Conservation (phyloP, 2,329 filamentous ascomycete species). For the Aureobasidium zeae region DNA sequence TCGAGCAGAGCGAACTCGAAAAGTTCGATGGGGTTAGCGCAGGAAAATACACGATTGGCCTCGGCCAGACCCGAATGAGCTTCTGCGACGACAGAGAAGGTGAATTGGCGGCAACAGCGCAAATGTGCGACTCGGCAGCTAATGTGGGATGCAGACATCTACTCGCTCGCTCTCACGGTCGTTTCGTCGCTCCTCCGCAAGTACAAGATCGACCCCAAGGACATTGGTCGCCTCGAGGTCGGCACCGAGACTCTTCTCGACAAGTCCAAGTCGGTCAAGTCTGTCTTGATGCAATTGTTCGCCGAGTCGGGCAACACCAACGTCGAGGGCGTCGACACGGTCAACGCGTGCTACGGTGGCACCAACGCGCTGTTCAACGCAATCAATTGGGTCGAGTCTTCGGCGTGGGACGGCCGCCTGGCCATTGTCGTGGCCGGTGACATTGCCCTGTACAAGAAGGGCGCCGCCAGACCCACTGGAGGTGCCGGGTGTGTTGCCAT, state of each 20-base stretch:
- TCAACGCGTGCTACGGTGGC: constrained; percentile 47
- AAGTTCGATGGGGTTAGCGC: constrained; percentile 45
- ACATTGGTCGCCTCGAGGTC: constrained; percentile 44
- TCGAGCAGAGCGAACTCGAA: constrained; percentile 45
- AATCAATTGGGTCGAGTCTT: constrained; percentile 46
- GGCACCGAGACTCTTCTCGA: constrained; percentile 47
- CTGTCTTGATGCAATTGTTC: constrained; percentile 46
- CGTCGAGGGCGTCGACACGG: constrained; percentile 45
- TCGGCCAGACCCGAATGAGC: constrained; percentile 47
- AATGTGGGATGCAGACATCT: constrained; percentile 36
- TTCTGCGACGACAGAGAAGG: constrained; percentile 47
- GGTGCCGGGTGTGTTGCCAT: constrained; percentile 46
- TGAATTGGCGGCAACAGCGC: constrained; percentile 21
- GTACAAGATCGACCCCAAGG: constrained; percentile 43
- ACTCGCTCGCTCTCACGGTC: constrained; percentile 44
- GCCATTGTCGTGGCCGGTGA: constrained; percentile 45
- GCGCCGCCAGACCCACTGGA: constrained; percentile 43
- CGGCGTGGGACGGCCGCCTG: constrained; percentile 44
- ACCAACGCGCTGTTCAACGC: constrained; percentile 47
- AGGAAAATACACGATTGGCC: constrained; percentile 47
- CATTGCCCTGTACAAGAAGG: constrained; percentile 48
- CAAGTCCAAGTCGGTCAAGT: constrained; percentile 49
- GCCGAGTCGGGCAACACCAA: constrained; percentile 44
- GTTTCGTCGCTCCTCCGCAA: constrained; percentile 44
- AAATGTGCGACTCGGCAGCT: not conserved